Evolutionary conservation across 148 eudicot genomes (phyloP).

Genomic region (Fallopia convolvulus): DNA sequence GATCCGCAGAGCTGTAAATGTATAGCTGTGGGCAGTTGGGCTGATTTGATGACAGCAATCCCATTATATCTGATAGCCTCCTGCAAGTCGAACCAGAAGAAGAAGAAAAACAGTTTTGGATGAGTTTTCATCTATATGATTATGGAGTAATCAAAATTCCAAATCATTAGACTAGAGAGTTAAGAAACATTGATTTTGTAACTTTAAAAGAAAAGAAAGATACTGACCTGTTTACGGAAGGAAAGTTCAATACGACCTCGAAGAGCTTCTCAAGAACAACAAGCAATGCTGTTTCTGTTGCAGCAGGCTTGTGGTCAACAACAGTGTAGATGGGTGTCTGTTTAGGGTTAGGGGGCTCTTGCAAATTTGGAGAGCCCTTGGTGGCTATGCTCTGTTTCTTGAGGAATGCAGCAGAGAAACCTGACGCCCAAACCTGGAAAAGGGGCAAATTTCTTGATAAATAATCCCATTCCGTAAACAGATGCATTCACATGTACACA

Average conservation of each 20-base stretch:
- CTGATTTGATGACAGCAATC: slow-evolving; percentile 55
- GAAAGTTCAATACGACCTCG: slow-evolving; percentile 72
- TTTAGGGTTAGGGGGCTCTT: slow-evolving; percentile 19
- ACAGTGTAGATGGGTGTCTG: slow-evolving; percentile 23
- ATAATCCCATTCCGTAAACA: background rate
- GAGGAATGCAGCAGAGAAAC: slow-evolving; percentile 95
- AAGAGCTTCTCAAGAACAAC: slow-evolving; percentile 72
- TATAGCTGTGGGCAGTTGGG: slow-evolving; percentile 92
- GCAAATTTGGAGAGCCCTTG: slow-evolving; percentile 32
- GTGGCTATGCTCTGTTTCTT: slow-evolving; percentile 83
- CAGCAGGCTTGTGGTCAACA: slow-evolving; percentile 60
- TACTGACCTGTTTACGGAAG: slow-evolving; percentile 61
- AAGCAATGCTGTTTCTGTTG: slow-evolving; percentile 78
- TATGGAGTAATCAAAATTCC: too few species aligned
- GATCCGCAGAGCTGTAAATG: slow-evolving; percentile 89
- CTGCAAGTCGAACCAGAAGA: slow-evolving; percentile 29
- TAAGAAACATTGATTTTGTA: background rate
- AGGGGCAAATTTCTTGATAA: background rate
- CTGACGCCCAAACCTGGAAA: slow-evolving; percentile 90
- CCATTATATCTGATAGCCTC: slow-evolving; percentile 80
- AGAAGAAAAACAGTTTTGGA: too few species aligned
- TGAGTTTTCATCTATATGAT: background rate
- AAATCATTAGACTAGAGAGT: background rate
- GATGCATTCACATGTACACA: background rate
- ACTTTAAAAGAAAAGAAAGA: background rate